These are phyloP conservation scores for Rhizopogon vinicolor DNA, from an alignment of 768 basidiomycete genomes.

Conservation along the genomic window DNA sequence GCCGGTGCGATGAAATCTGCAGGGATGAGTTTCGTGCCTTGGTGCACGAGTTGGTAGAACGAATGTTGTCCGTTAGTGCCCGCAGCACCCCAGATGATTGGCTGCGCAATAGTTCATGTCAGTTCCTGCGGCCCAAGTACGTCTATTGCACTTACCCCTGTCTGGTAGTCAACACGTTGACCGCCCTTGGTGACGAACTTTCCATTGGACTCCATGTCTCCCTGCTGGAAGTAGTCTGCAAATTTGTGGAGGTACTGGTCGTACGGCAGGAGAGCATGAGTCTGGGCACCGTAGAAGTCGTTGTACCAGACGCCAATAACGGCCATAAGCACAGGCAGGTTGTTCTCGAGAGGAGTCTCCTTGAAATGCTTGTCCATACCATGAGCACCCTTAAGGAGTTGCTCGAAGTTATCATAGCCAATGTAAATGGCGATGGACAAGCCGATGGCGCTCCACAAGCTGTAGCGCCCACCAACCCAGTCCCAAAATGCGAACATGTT, in stretches of 20 bases:
- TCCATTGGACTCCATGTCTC: constrained; percentile 99
- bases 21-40: constrained; percentile 89
- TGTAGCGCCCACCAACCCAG: constrained; percentile 99
- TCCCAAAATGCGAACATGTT: constrained; percentile 99
- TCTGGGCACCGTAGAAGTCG: constrained; percentile 96
- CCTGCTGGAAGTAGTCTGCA: constrained; percentile 99
- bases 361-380: constrained; percentile 98
- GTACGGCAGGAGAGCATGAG: constrained; percentile 91
- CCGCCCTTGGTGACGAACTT: constrained; percentile 95
- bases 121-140: not conserved
- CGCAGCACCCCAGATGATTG: constrained; percentile 87
- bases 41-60: constrained; percentile 97
- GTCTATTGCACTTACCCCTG: too few species aligned
- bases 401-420: constrained; percentile 91
- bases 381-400: constrained; percentile 87
- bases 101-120: too few species aligned
- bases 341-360: constrained; percentile 59
- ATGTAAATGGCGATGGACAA: constrained; percentile 90
- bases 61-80: constrained; percentile 99
- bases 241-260: constrained; percentile 99
- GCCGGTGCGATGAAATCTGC: constrained; percentile 93
- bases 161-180: constrained; percentile 84
- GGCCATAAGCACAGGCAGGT: constrained; percentile 48
- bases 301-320: constrained; percentile 98
- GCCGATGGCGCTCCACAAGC: constrained; percentile 97